Percentiles rank a stretch among this genome's conserved stretches.
phyloP scores from a whole-genome alignment of 2,329 filamentous ascomycete genomes.

The Davidsoniella australis region DNA sequence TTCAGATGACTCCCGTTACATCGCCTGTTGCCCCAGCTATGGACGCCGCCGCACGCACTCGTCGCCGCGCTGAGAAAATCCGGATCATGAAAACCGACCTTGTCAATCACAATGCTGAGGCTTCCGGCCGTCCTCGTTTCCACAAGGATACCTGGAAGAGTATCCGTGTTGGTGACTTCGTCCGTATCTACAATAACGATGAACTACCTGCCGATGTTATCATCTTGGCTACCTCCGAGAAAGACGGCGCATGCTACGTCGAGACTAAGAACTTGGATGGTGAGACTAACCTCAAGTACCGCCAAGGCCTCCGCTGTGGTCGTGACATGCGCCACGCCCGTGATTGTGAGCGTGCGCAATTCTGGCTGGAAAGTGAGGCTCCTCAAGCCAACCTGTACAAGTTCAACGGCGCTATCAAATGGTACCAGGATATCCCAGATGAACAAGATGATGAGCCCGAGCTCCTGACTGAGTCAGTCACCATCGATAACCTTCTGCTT shows the following conservation, averaged over 20 bases:
- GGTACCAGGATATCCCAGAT: conserved; percentile 56
- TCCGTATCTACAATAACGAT: conserved; percentile 91
- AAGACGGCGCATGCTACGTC: conserved; percentile 88
- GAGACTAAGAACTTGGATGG: conserved; percentile 97
- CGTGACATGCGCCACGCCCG: conserved; percentile 69
- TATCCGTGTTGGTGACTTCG: conserved; percentile 85
- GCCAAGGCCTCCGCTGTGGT: conserved; percentile 75
- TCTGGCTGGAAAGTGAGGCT: conserved; percentile 74
- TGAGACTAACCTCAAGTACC: conserved; percentile 92
- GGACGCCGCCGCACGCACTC: conserved; percentile 18
- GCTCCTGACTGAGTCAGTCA: conserved; percentile 81
- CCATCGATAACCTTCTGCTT: conserved; percentile 87
- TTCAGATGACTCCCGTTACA: conserved; percentile 83
- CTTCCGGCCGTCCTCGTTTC: conserved; percentile 61
- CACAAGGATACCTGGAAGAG: conserved; percentile 93
- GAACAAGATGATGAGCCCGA: conserved; percentile 44
- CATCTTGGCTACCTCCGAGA: conserved; percentile 80
- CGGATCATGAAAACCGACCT: conserved; percentile 38
- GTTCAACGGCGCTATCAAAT: conserved; percentile 78
- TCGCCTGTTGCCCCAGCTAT: conserved; percentile 33
- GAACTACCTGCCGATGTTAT: conserved; percentile 88
- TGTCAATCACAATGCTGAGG: conserved; percentile 51
- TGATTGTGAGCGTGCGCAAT: conserved; percentile 81
- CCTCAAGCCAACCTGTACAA: conserved; percentile 91
- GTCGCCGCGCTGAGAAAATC: conserved; percentile 21